Conservation (phyloP, 2,329 filamentous ascomycete genomes). For the Neonectria coccinea region DNA sequence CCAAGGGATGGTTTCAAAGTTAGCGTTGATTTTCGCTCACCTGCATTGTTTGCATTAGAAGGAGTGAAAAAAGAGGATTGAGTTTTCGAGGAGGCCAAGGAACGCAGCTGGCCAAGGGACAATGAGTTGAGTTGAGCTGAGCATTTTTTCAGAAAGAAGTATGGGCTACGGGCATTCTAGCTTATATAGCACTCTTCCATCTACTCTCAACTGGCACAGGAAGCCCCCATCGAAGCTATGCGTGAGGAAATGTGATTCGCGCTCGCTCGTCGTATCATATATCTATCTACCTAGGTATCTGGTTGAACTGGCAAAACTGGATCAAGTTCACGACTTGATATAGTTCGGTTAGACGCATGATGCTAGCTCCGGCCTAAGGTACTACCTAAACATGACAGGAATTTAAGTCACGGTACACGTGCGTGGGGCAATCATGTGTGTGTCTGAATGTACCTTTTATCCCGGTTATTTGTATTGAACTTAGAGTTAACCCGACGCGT, state of each 20-base stretch:
- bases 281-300: background rate
- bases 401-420: background rate
- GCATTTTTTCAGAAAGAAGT: background rate
- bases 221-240: background rate
- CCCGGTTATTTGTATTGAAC: background rate
- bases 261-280: too few species aligned
- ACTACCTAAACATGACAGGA: background rate
- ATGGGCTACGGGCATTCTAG: background rate
- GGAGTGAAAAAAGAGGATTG: background rate
- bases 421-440: background rate
- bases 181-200: background rate
- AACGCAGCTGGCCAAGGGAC: background rate
- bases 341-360: background rate
- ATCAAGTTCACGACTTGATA: background rate
- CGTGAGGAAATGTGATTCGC: too few species aligned
- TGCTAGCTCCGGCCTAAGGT: background rate
- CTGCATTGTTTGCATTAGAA: slow-evolving; percentile 14
- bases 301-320: background rate
- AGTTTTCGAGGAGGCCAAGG: background rate
- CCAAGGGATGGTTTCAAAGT: background rate
- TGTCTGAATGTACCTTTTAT: background rate
- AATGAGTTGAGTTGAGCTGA: background rate
- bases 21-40: background rate
- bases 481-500: background rate
- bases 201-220: background rate